Evolutionary conservation across 106 monocot species (phyloP).

Genomic region (Posidonia australis): DNA sequence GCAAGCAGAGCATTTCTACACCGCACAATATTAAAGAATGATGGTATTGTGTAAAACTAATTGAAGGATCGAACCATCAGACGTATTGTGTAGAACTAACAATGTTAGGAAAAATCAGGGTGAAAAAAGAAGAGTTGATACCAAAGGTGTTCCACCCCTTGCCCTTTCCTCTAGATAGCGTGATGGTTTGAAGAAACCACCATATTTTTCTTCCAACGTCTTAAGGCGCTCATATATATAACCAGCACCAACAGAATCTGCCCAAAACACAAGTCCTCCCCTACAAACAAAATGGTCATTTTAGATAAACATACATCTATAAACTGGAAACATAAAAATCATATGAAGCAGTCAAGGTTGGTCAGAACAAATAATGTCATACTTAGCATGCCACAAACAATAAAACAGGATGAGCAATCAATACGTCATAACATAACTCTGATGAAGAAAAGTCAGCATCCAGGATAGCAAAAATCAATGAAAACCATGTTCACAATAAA

Average conservation of each 20-base stretch:
- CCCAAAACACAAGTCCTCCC: slow-evolving; percentile 93
- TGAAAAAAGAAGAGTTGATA: slow-evolving; percentile 17
- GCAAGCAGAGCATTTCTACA: no score
- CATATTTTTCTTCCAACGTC: slow-evolving; percentile 57
- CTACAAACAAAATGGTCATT: slow-evolving; percentile 25
- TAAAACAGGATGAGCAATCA: no score
- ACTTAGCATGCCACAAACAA: no score
- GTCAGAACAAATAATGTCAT: background rate
- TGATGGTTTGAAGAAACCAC: slow-evolving; percentile 72
- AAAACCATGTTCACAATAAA: no score
- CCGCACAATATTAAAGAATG: no score
- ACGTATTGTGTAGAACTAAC: background rate
- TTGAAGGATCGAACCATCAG: background rate
- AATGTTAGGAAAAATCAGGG: background rate
- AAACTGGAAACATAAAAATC: background rate
- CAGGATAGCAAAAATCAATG: no score
- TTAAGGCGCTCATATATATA: slow-evolving; percentile 65
- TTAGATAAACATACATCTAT: background rate
- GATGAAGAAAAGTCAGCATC: no score
- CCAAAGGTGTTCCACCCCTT: slow-evolving; percentile 60
- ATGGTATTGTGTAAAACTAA: background rate
- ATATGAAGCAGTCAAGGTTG: no score
- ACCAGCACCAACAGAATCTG: slow-evolving; percentile 63
- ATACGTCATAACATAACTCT: no score
- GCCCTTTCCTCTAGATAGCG: slow-evolving; percentile 85